These are phyloP conservation scores for Rosa persica DNA, from an alignment of 306 rosid genomes.

Conservation along the genomic window DNA sequence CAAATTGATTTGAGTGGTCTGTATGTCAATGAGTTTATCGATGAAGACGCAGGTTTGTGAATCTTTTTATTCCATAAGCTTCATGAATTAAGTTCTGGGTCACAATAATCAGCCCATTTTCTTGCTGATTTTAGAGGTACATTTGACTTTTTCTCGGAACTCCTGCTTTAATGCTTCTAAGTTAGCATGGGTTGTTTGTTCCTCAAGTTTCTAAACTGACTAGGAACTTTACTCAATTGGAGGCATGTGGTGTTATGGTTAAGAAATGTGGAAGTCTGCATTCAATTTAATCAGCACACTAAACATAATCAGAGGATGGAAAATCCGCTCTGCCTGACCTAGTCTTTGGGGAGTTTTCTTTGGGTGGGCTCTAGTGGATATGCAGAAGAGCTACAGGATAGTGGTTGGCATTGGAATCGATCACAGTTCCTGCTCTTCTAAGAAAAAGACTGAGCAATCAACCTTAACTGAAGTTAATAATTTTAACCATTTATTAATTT, in stretches of 20 bases:
- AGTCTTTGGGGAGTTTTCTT: constrained; percentile 59
- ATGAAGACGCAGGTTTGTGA: constrained; percentile 52
- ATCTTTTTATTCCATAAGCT: neutral
- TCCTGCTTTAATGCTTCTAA: neutral
- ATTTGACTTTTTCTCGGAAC: neutral
- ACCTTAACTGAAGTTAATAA: neutral
- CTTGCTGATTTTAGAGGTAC: neutral
- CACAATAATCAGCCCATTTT: neutral
- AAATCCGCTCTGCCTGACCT: constrained; percentile 54
- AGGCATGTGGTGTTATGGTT: neutral
- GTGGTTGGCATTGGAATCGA: constrained; percentile 54
- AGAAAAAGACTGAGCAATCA: constrained; percentile 41
- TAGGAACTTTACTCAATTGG: neutral
- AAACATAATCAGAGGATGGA: constrained; percentile 51
- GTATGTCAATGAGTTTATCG: constrained; percentile 39
- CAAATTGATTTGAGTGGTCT: constrained; percentile 50
- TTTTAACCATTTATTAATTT: neutral
- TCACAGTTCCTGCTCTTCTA: constrained; percentile 23
- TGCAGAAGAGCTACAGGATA: constrained; percentile 39
- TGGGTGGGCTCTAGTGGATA: constrained; percentile 58
- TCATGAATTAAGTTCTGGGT: neutral
- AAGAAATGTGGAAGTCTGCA: constrained; percentile 14
- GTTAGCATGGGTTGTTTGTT: neutral
- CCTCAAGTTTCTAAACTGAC: neutral
- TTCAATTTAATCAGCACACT: constrained; percentile 12